Base-by-base conservation (phyloP, 2,329 filamentous ascomycete genomes). In the Claviceps pazoutovae region DNA sequence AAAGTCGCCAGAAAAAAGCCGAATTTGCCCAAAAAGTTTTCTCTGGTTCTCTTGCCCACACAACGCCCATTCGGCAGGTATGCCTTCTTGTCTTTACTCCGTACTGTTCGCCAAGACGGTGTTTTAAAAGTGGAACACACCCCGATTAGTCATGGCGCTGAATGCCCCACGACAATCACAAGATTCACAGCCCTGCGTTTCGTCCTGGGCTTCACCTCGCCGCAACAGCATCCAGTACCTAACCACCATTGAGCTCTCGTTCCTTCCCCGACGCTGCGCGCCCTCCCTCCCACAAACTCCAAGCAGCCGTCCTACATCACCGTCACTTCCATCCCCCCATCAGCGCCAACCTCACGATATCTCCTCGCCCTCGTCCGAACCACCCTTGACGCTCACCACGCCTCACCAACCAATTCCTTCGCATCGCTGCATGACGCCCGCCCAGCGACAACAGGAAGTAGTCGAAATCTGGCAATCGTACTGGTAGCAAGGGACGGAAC, bases 241-340 rank as follows among this genome's bases (percentile, higher is more conserved):
- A 30, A 43, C 49, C 46, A 47, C 38, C 46, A 44, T 55, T 37
- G 51, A 56, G 43, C 43, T 56, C 17, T 50, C 49, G 8, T 50
- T 39, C 38, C 49, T 56, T 8, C 17, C 23, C n/a, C 37, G 16
- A 37, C 39, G 16, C 45, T 11, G n/a, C 42, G 30, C 2, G 11
- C 21, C 17, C 38, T 13, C 48, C 5, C 37, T 21, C 17, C n/a
- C 48, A 14, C 48, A 17, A 17, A 9, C 11, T 8, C 7, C 48
- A 3, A 50, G 6, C 13, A 16, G 19, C 43, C 42, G 16, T 5
- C 43, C 43, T 14, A 7, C 30, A 19, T 36, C 49, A 14, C 17
- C 3, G 6, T 17, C 30, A 3, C 43, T 46, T 16, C 16, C 41
- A 19, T 46, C 19, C n/a, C 26, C 11, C 19, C 23, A 6, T n/a